A percentile compares a stretch with the other conserved stretches of the same genome.
Evolutionary conservation across 2,329 filamentous ascomycete genomes (phyloP).

Genomic region (Fusarium nygamai): DNA sequence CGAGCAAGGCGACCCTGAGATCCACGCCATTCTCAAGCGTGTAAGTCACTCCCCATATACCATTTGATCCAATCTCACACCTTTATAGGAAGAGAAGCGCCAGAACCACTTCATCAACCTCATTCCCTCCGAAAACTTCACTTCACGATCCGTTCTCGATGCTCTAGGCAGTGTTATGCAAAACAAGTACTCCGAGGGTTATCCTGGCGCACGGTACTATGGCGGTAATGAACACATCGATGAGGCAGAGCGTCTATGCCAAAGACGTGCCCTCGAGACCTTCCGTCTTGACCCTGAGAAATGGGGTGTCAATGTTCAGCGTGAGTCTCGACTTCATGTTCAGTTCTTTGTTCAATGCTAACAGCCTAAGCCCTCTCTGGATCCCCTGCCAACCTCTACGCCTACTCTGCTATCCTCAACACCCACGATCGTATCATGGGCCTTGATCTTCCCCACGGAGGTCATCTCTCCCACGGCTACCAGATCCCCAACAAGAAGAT

Average conservation of each 20-base stretch:
- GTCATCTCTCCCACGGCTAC: slow-evolving; percentile 94
- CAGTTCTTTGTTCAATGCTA: background rate
- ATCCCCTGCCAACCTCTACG: slow-evolving; percentile 79
- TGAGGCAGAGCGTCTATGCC: slow-evolving; percentile 84
- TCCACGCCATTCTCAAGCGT: slow-evolving; percentile 88
- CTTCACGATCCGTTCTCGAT: slow-evolving; percentile 87
- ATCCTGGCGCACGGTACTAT: slow-evolving; percentile 93
- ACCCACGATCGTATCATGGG: slow-evolving; percentile 95
- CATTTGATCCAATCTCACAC: background rate
- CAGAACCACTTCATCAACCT: slow-evolving; percentile 98
- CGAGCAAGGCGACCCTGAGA: slow-evolving; percentile 81
- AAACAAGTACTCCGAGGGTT: slow-evolving; percentile 98
- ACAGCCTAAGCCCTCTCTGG: slow-evolving; percentile 71
- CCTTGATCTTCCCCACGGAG: slow-evolving; percentile 92
- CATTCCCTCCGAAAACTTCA: slow-evolving; percentile 93
- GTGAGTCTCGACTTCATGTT: slow-evolving; percentile 55
- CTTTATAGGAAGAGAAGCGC: slow-evolving; percentile 81
- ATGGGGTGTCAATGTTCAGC: slow-evolving; percentile 97
- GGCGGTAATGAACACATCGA: slow-evolving; percentile 96
- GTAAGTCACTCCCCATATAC: slow-evolving; percentile 55
- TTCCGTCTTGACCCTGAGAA: slow-evolving; percentile 83
- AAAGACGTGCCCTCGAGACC: slow-evolving; percentile 84
- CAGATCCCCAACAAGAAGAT: slow-evolving; percentile 93
- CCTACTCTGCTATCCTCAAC: slow-evolving; percentile 90
- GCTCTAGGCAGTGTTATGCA: slow-evolving; percentile 92